These are phyloP conservation scores for Phytophthora litchii DNA, from an alignment of 352 stramenopile genomes.

Conservation along the genomic window DNA sequence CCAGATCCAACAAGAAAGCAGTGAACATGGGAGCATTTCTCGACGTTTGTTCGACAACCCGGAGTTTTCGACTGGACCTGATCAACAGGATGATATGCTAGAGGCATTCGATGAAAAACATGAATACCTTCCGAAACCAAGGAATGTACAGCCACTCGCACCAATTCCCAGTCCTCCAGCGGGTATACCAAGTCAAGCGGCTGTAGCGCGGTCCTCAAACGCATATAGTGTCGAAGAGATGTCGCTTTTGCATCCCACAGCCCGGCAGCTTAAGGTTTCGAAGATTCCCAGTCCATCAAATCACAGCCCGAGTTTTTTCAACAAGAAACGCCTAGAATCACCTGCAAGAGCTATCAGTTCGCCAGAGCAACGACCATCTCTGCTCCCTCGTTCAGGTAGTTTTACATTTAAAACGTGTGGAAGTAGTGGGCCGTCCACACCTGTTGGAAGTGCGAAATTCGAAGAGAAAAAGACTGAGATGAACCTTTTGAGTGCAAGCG, in stretches of 20 bases:
- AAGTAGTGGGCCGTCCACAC: conserved; percentile 23
- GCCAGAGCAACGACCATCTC: conserved; percentile 8
- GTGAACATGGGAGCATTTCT: conserved; percentile 6
- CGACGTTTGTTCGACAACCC: conserved; percentile 19
- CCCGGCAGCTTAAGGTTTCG: conserved; percentile 22
- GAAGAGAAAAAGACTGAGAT: conserved; percentile 20
- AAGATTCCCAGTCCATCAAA: conserved; percentile 23
- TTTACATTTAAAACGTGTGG: conserved; percentile 21
- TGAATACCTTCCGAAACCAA: conserved; percentile 2
- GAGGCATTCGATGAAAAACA: conserved; percentile 30
- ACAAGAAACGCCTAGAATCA: conserved; percentile 15
- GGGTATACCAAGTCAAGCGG: conserved; percentile 5
- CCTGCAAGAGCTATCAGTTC: conserved; percentile 12
- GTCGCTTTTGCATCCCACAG: conserved; percentile 5
- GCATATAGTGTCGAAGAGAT: conserved; percentile 17
- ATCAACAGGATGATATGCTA: conserved; percentile 5
- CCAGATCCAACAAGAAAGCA: background rate
- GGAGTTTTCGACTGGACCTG: conserved; percentile 3
- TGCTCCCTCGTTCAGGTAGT: conserved; percentile 22
- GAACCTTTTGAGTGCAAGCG: conserved; percentile 31
- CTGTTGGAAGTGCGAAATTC: background rate
- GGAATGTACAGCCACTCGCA: background rate
- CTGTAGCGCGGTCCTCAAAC: conserved; percentile 3
- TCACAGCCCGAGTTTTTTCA: conserved; percentile 12
- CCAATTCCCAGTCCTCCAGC: background rate